A percentile compares a stretch with the other conserved stretches of the same genome.
phyloP scores from a whole-genome alignment of 768 basidiomycete genomes.

The Rhodotorula graminis region DNA sequence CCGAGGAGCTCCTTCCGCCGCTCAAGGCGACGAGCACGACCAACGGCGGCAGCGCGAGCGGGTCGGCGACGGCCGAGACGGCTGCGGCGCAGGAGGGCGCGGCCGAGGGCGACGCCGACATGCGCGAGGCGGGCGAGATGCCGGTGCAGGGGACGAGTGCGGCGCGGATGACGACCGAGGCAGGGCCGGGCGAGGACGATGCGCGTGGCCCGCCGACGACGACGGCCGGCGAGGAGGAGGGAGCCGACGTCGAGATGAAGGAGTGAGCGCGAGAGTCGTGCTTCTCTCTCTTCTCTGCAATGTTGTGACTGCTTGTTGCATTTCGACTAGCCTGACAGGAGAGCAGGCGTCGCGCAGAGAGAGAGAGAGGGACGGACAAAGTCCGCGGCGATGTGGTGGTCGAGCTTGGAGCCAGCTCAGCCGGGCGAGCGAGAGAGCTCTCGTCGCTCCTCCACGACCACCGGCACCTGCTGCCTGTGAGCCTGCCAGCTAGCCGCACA shows the following conservation, averaged over 20 bases:
- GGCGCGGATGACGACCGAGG: conserved; percentile 33
- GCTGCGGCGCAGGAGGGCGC: conserved; percentile 1
- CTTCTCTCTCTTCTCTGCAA: neutral
- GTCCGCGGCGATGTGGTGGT: neutral
- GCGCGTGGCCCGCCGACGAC: neutral
- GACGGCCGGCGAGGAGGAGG: neutral
- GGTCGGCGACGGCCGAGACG: conserved; percentile 1
- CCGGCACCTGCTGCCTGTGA: neutral
- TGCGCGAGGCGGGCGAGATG: conserved; percentile 7
- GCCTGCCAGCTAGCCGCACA: neutral
- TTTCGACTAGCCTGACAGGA: too few relatives aligned
- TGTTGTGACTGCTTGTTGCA: neutral
- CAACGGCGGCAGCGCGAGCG: neutral
- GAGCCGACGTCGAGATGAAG: conserved; percentile 15
- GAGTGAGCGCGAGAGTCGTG: neutral
- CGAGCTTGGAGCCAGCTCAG: neutral
- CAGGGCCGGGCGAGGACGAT: conserved; percentile 21
- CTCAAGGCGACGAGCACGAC: neutral
- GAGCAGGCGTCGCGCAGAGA: too few relatives aligned
- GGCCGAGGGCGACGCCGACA: neutral
- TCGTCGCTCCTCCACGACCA: neutral
- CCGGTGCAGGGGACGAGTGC: conserved; percentile 36
- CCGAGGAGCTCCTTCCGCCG: conserved; percentile 21
- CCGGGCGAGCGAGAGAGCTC: neutral
- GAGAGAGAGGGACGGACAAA: too few relatives aligned